Base-by-base conservation (phyloP, 805 yeast genomes). In the Saccharomyces eubayanus region DNA sequence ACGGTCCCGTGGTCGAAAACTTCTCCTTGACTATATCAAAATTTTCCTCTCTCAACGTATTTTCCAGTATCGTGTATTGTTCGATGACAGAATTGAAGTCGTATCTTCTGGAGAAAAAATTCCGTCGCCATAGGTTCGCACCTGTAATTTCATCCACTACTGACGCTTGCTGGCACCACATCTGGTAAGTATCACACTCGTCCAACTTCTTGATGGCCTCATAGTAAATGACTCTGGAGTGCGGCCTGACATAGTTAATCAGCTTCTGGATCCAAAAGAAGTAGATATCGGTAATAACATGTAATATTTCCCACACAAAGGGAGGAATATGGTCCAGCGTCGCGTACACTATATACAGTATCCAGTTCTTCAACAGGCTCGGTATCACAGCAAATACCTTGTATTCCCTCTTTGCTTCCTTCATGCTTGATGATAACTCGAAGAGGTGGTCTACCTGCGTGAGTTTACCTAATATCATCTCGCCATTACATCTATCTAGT, bases 81-180 rank as follows among this genome's bases (percentile, higher is more conserved):
- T 87, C 90, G 45, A 87, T 79, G 2, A 94, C 88, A 43, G 95
- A 76, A 40, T 83, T 75, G 68, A 89, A 94, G 69, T 92, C 98
- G 64, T 90, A 92, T 61, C 85, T 82, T 55, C 78, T 78, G 40
- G 92, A 85, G 30, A 84, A 82, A 59, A 91, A 89, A 65, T 90
- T 89, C 57, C 89, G 87, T 55, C 97, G 76, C 96, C 95, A 81
- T 21, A 78, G 61, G 57, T 80, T 81, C 20, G 79, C 77, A 5
- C 83, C 83, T 0, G 80, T 74, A 10, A 78, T 66, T 46, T 72
- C 72, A 56, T 82, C 86, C 1, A 82, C 73, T 48, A 73, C 68
- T 5, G 69, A 65, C 0, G 84, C 83, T 21, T 71, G 76, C 21
- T 68, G 71, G 57, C 78, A 83, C 92, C 96, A 92, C 54, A 87